Evolutionary conservation across 2,329 filamentous ascomycete species (phyloP), one percentile per base, ranked within the genome.

Genomic region (Sodiomyces alkalinus): DNA sequence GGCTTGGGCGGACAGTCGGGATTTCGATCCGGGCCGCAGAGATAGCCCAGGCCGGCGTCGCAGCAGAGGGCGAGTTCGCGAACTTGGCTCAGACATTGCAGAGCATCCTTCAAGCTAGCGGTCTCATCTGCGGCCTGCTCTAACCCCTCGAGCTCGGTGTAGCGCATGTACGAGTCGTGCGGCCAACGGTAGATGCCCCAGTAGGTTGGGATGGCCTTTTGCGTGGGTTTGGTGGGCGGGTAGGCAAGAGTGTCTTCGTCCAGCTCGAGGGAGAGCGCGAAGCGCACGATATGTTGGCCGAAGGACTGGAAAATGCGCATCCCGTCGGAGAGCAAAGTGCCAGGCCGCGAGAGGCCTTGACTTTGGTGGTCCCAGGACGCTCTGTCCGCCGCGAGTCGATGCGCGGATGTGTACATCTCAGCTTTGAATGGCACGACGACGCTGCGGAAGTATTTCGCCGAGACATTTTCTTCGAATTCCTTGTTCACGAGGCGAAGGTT

Each of bases 221-320:
- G 66, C 6, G 59, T 51, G 5, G 55, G 53, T 40, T 78, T 76
- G n/a, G 57, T 40, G 1, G 67, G 68, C 6, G 73, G 69, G 15
- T 55, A 49, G 9, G 53, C 50, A 8, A 65, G 43, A 10, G 50
- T 52, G 21, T 50, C 47, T 42, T 77, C 68, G 31, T 68, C 63
- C n/a, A 80, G 59, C 41, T 80, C 75, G 35, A 80, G 71, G 15
- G 71, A 72, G 43, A 82, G 65, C 5, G 72, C 76, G 41, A 77
- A 79, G 29, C 62, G 64, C 17, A 56, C 53, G 31, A 81, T 75
- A 30, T 70, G 62, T 17, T 53, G 51, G 8, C 69, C 70, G 45
- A 77, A 74, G 11, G 62, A 60, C 38, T 68, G 50, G 39, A 77
- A 75, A 18, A 77, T 63, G 33, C 66, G 58, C 43, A 75, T 64